These are phyloP conservation scores for Chrysophaeum taylorii DNA, from an alignment of 352 stramenopile genomes.

Conservation along the genomic window DNA sequence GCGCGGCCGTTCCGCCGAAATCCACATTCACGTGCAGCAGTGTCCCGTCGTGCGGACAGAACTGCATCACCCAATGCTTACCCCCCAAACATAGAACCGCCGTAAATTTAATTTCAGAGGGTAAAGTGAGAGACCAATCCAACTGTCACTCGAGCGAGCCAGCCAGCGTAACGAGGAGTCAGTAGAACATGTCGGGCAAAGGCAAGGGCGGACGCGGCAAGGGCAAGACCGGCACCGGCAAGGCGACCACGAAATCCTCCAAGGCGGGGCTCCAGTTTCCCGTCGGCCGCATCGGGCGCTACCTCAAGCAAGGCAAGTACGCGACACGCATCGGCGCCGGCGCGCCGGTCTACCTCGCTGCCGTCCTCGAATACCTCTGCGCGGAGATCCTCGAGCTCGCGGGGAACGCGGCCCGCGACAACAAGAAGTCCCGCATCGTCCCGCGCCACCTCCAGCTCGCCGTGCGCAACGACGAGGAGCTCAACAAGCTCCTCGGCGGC, in stretches of 20 bases:
- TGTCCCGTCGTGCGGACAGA: slow-evolving; percentile 56
- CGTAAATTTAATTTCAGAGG: no score
- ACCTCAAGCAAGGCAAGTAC: slow-evolving; percentile 79
- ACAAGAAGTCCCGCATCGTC: slow-evolving; percentile 92
- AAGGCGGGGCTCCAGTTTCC: slow-evolving; percentile 89
- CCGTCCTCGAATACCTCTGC: slow-evolving; percentile 73
- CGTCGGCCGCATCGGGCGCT: slow-evolving; percentile 82
- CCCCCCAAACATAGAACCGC: no score
- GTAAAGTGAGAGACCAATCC: no score
- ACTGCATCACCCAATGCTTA: slow-evolving; percentile 53
- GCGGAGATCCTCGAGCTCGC: slow-evolving; percentile 79
- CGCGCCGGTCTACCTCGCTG: slow-evolving; percentile 82
- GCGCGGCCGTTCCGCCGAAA: slow-evolving; percentile 27
- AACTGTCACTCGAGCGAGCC: no score
- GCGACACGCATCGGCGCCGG: slow-evolving; percentile 74
- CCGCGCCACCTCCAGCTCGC: slow-evolving; percentile 88
- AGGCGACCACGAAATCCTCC: no score
- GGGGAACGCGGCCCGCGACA: slow-evolving; percentile 76
- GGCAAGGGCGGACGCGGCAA: no score
- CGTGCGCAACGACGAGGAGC: slow-evolving; percentile 85
- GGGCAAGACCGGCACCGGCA: no score
- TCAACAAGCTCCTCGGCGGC: slow-evolving; percentile 83
- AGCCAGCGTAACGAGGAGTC: no score
- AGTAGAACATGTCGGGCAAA: no score
- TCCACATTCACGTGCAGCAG: slow-evolving; percentile 44